Evolutionary conservation across 805 yeast species (phyloP).

Genomic region (Wickerhamomyces sydowiorum): DNA sequence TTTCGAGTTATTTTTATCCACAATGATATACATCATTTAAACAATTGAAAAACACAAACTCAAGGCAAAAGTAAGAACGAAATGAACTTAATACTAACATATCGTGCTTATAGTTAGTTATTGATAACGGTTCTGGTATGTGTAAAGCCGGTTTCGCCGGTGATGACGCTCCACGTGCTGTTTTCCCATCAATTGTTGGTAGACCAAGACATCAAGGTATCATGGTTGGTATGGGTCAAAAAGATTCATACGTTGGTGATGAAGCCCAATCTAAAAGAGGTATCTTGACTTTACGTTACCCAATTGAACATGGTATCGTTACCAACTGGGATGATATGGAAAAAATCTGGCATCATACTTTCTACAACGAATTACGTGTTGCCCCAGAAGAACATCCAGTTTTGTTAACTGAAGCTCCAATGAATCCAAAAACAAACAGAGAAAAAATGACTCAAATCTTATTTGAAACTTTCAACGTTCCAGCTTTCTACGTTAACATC

Average conservation of each 20-base stretch:
- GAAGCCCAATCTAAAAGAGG: slow-evolving; percentile 99
- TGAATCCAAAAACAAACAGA: slow-evolving; percentile 99
- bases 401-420: slow-evolving; percentile 98
- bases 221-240: slow-evolving; percentile 99
- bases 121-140: slow-evolving; percentile 99
- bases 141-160: slow-evolving; percentile 99
- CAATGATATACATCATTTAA: no score
- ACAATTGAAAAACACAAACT: no score
- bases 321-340: slow-evolving; percentile 99
- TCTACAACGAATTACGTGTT: slow-evolving; percentile 99
- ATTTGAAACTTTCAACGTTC: slow-evolving; percentile 99
- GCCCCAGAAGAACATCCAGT: slow-evolving; percentile 99
- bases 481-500: slow-evolving; percentile 98
- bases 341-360: slow-evolving; percentile 99
- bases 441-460: slow-evolving; percentile 99
- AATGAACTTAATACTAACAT: background rate
- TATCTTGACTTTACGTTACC: slow-evolving; percentile 97
- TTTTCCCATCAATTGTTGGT: slow-evolving; percentile 99
- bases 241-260: slow-evolving; percentile 99
- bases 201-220: slow-evolving; percentile 99
- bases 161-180: slow-evolving; percentile 99
- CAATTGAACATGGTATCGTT: slow-evolving; percentile 99
- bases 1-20: background rate
- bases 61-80: no score
- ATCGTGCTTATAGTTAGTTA: slow-evolving; percentile 43